Evolutionary conservation across 306 rosid species (phyloP), one percentile per base, ranked within the genome.

Genomic region (Erythrophleum fordii): DNA sequence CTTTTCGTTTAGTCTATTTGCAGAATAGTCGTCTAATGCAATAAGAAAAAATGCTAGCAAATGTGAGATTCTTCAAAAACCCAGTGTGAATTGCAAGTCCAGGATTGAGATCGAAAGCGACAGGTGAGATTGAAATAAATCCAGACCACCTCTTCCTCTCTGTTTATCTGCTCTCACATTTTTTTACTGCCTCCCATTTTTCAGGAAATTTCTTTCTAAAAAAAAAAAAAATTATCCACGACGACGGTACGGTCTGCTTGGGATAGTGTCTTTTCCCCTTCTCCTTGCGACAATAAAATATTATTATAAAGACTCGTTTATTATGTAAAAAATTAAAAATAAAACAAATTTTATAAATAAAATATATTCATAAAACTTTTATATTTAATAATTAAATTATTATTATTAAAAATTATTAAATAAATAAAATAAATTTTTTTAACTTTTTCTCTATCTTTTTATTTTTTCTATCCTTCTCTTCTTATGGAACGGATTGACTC

Each of bases 111-210:
- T 0, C n/a, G 64, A 77, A 11, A 45, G 74, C 52, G 81, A 77
- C 81, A 5, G 65, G 7, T 35, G 65, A 49, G 74, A 77, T 29
- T 65, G 73, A 65, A 66, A 65, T 22, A 49, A 64, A 77, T 49
- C 14, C 34, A 46, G 74, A 65, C 65, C 64, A 65, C 73, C 59
- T 62, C 81, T 66, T 76, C 70, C 22, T 8, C 1, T n/a, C 5
- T 16, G 34, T 77, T 49, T 77, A 64, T 77, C 80, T 29, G 6
- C 79, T 59, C 69, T 48, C 0, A 5, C 22, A 4, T 2, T 17
- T 44, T 61, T 61, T 61, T 45, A 60, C 80, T 35, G 29, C 60
- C 72, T 75, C 25, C 59, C 58, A 60, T 60, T 76, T 76, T 76
- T 62, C 25, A 8, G 58, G 59, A 18, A 10, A 2, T 72, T 49